These are phyloP conservation scores for Lentinula raphanica DNA, from an alignment of 768 basidiomycete genomes.

Conservation along the genomic window DNA sequence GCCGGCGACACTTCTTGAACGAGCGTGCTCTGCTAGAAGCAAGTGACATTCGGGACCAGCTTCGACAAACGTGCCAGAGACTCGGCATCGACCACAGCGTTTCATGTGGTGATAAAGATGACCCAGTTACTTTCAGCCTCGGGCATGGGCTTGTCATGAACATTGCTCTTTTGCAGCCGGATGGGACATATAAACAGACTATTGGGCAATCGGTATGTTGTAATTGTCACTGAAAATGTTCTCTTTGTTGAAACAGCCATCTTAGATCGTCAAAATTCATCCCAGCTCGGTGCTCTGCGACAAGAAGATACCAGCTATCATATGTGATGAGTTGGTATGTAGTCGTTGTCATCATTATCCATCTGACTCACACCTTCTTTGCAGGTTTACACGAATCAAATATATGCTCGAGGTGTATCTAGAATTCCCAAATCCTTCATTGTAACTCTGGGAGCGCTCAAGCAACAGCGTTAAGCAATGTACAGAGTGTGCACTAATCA, in stretches of 20 bases:
- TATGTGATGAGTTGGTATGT: conserved; percentile 87
- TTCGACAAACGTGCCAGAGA: conserved; percentile 59
- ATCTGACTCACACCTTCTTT: neutral
- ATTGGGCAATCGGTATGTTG: conserved; percentile 62
- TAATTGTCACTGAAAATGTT: neutral
- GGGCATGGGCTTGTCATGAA: conserved; percentile 77
- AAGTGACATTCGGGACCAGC: conserved; percentile 72
- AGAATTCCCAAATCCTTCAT: conserved; percentile 61
- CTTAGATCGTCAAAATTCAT: conserved; percentile 78
- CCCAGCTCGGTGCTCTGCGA: conserved; percentile 79
- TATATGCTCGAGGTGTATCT: conserved; percentile 92
- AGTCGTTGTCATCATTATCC: conserved; percentile 16
- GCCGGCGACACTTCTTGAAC: conserved; percentile 76
- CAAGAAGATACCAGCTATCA: conserved; percentile 79
- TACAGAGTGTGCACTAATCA: no score
- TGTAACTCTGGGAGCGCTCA: conserved; percentile 14
- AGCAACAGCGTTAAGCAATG: conserved; percentile 3
- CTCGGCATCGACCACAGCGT: conserved; percentile 54
- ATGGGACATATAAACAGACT: conserved; percentile 82
- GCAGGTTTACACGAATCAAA: conserved; percentile 76
- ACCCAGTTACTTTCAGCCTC: conserved; percentile 66
- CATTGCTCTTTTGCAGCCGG: conserved; percentile 76
- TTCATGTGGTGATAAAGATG: conserved; percentile 60
- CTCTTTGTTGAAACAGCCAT: conserved; percentile 1
- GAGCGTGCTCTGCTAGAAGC: conserved; percentile 78